A percentile compares a stretch with the other conserved stretches of the same genome.
Evolutionary conservation across 768 basidiomycete genomes (phyloP).

Genomic region (Tylopilus sp.): DNA sequence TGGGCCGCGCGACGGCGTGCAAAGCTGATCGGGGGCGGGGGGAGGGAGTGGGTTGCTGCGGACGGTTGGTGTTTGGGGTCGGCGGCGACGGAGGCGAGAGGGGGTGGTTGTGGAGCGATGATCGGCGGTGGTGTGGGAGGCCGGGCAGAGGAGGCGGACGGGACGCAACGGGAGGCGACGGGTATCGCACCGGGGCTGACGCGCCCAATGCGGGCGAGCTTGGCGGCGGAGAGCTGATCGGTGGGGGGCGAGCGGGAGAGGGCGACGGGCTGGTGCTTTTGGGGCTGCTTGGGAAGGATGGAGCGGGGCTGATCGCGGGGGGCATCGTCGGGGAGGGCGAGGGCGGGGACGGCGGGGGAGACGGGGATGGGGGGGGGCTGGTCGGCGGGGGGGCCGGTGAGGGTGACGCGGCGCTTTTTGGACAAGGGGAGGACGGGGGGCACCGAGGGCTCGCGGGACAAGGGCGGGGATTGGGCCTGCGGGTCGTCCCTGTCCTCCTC

Average conservation of each 20-base stretch:
- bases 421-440: conserved; percentile 40
- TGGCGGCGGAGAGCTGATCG: conserved; percentile 29
- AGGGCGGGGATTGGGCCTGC: conserved; percentile 31
- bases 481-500: conserved; percentile 56
- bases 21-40: conserved; percentile 74
- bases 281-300: conserved; percentile 66
- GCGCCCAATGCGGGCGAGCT: conserved; percentile 31
- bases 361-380: conserved; percentile 53
- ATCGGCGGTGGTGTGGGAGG: conserved; percentile 25
- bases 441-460: conserved; percentile 24
- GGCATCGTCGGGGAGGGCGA: conserved; percentile 58
- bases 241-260: conserved; percentile 25
- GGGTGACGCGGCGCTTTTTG: conserved; percentile 70
- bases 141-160: conserved; percentile 22
- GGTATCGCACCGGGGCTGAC: conserved; percentile 37
- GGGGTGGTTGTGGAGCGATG: conserved; percentile 19
- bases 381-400: conserved; percentile 54
- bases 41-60: conserved; percentile 40
- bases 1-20: conserved; percentile 69
- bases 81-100: conserved; percentile 16
- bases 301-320: conserved; percentile 40
- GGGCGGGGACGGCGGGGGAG: conserved; percentile 64
- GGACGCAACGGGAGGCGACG: conserved; percentile 17
- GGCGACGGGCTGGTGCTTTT: conserved; percentile 57
- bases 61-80: conserved; percentile 24